A percentile compares a stretch with the other conserved stretches of the same genome.
Evolutionary conservation across 768 basidiomycete genomes (phyloP).

Genomic region (Trametes maxima): DNA sequence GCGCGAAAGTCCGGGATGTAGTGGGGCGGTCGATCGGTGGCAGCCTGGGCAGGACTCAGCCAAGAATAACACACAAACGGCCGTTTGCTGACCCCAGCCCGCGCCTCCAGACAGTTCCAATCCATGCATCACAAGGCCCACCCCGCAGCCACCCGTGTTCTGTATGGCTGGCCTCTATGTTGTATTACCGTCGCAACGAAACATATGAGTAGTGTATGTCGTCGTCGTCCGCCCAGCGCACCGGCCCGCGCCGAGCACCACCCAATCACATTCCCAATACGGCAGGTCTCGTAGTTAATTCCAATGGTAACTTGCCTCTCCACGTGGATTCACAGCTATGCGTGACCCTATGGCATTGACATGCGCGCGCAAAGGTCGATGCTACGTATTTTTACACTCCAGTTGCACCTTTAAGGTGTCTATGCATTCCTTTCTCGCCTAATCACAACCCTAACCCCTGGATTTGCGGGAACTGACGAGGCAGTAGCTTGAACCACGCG

Average conservation of each 20-base stretch:
- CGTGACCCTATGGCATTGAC: no score
- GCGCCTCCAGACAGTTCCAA: not conserved
- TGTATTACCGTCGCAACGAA: not conserved
- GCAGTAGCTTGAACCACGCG: not conserved
- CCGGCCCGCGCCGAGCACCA: not conserved
- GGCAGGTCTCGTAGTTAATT: no score
- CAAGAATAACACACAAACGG: constrained; percentile 18
- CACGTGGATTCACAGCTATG: no score
- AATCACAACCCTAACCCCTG: no score
- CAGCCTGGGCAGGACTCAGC: not conserved
- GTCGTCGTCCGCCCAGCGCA: not conserved
- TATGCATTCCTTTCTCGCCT: no score
- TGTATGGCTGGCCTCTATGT: not conserved
- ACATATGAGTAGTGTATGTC: no score
- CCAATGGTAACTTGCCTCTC: no score
- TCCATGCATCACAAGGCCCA: not conserved
- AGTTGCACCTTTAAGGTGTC: no score
- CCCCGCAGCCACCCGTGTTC: not conserved
- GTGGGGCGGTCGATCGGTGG: not conserved
- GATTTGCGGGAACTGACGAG: no score
- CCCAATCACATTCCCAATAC: no score
- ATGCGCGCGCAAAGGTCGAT: no score
- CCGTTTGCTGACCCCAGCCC: constrained; percentile 15
- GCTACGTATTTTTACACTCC: no score
- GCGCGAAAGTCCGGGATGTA: not conserved